Conservation (phyloP, 1,139 yeast species). For the Groenewaldozyma auringiensis region DNA sequence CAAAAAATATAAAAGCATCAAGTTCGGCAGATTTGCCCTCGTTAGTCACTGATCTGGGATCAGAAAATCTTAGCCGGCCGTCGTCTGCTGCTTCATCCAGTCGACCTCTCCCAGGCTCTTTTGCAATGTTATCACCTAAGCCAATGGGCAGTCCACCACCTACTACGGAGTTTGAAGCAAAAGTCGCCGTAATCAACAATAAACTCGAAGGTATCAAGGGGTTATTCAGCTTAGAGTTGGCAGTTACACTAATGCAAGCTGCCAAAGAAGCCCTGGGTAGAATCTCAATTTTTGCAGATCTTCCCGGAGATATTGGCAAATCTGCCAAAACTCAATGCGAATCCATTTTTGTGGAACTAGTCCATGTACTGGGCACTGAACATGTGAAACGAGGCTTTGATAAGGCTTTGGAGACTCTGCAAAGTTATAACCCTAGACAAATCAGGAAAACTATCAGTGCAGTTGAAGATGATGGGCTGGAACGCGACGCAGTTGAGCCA, state of each 20-base stretch:
- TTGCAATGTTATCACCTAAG: constrained; percentile 5
- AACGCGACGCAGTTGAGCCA: constrained; percentile 53
- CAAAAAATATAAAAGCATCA: constrained; percentile 2
- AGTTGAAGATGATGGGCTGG: constrained; percentile 17
- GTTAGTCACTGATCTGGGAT: neutral
- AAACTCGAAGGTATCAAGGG: constrained; percentile 36
- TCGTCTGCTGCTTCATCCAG: neutral
- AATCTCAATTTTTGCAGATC: constrained; percentile 27
- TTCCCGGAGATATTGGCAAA: constrained; percentile 24
- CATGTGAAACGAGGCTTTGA: constrained; percentile 80
- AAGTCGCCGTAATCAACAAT: constrained; percentile 37
- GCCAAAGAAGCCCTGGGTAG: constrained; percentile 35
- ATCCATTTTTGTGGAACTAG: constrained; percentile 57
- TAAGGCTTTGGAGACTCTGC: constrained; percentile 63
- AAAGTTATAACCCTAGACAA: constrained; percentile 61
- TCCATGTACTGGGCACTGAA: constrained; percentile 56
- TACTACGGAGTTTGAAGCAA: constrained; percentile 39
- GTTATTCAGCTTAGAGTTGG: constrained; percentile 38
- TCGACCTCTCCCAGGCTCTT: constrained; percentile 3
- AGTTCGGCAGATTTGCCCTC: constrained; percentile 2
- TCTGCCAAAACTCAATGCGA: constrained; percentile 36
- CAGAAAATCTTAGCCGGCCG: neutral
- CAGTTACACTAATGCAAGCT: constrained; percentile 32
- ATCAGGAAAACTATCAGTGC: constrained; percentile 29
- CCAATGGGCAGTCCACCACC: constrained; percentile 22